These are phyloP conservation scores for Lycium ferocissimum DNA, from an alignment of 257 asterid species.

Conservation along the genomic window DNA sequence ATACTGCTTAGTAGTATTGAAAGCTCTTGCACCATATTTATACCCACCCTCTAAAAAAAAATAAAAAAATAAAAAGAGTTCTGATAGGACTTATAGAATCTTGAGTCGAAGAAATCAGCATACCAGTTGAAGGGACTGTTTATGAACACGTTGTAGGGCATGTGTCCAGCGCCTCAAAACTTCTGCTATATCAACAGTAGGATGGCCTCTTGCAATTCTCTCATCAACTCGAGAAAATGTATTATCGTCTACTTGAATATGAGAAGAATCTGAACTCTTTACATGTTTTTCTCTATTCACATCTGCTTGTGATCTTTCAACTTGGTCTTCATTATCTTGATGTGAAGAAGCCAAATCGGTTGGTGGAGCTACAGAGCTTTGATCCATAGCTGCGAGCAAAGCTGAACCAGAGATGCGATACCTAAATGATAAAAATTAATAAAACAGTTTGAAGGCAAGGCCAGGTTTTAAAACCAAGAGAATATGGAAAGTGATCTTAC, in stretches of 20 bases:
- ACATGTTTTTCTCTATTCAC: slow-evolving; percentile 46
- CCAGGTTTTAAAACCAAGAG: slow-evolving; percentile 12
- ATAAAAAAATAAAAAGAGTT: neutral
- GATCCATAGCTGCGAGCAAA: slow-evolving; percentile 94
- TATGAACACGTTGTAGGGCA: slow-evolving; percentile 98
- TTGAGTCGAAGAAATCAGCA: slow-evolving; percentile 36
- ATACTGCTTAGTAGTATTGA: neutral
- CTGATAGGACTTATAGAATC: neutral
- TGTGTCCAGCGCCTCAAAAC: slow-evolving; percentile 98
- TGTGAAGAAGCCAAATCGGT: slow-evolving; percentile 56
- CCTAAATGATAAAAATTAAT: slow-evolving; percentile 55
- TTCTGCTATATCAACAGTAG: slow-evolving; percentile 96
- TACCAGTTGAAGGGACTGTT: slow-evolving; percentile 92
- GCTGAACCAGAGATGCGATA: slow-evolving; percentile 98
- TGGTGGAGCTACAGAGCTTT: slow-evolving; percentile 70
- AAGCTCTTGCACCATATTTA: slow-evolving; percentile 14
- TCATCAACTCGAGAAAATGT: slow-evolving; percentile 65
- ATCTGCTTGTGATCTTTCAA: slow-evolving; percentile 54
- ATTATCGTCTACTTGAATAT: slow-evolving; percentile 61
- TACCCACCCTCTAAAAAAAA: neutral
- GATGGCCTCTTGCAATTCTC: slow-evolving; percentile 78
- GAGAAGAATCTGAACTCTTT: slow-evolving; percentile 44
- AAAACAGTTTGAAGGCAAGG: neutral
- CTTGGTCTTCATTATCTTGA: slow-evolving; percentile 59
- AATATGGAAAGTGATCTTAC: slow-evolving; percentile 45